A percentile compares a stretch with the other conserved stretches of the same genome.
Evolutionary conservation across 164 flowering plant species (phyloP).

Genomic region (Umbilicus rupestris): DNA sequence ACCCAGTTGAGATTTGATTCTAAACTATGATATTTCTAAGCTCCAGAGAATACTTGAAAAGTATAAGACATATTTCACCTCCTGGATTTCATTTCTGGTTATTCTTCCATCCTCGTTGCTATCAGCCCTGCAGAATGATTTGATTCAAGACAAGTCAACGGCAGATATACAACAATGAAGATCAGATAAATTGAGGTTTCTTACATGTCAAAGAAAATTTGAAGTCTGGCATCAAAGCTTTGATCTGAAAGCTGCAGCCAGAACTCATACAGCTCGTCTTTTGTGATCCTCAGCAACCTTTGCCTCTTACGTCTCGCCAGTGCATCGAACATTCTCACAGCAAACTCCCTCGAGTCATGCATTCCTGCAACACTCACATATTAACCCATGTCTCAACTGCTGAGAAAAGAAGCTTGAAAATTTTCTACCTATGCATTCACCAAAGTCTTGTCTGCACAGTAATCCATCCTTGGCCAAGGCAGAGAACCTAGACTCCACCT

Average conservation of each 20-base stretch:
- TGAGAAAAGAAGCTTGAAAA: neutral
- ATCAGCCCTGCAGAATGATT: slow-evolving; percentile 58
- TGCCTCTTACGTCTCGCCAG: slow-evolving; percentile 58
- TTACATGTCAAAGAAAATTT: slow-evolving; percentile 92
- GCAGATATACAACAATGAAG: neutral
- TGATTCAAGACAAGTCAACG: neutral
- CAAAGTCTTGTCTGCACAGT: slow-evolving; percentile 69
- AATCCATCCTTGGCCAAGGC: slow-evolving; percentile 52
- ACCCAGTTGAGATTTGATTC: neutral
- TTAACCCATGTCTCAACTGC: neutral
- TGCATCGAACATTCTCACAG: slow-evolving; percentile 75
- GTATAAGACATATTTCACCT: slow-evolving; percentile 33
- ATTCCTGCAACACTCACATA: slow-evolving; percentile 44
- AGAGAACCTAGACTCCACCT: slow-evolving; percentile 61
- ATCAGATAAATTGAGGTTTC: slow-evolving; percentile 5
- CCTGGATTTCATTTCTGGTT: slow-evolving; percentile 82
- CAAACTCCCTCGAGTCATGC: slow-evolving; percentile 91
- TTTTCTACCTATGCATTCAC: slow-evolving; percentile 74
- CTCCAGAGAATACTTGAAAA: neutral
- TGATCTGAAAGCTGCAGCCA: slow-evolving; percentile 86
- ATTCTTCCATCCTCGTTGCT: slow-evolving; percentile 88
- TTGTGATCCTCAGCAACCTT: slow-evolving; percentile 39
- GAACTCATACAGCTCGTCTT: slow-evolving; percentile 77
- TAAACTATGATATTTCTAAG: neutral
- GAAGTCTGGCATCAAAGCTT: slow-evolving; percentile 95